phyloP scores from a whole-genome alignment of 108 stramenopile genomes.

The Cyclotella choctawhatcheeana region DNA sequence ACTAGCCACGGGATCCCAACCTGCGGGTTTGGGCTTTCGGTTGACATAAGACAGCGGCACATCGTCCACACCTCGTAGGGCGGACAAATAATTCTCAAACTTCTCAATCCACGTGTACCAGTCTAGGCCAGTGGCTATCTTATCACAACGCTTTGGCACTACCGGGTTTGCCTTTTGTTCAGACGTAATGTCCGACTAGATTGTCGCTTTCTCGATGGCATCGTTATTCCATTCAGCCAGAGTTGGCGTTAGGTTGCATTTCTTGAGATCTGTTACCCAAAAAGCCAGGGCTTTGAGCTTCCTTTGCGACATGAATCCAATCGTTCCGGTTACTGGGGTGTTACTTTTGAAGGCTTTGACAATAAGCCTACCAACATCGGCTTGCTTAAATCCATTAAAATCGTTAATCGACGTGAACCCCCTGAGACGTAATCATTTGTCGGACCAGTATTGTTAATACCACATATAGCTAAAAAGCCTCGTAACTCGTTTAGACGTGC shows the following conservation, averaged over 20 bases:
- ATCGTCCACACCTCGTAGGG: background rate
- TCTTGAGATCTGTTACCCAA: background rate
- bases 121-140: background rate
- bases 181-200: background rate
- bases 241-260: background rate
- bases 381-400: background rate
- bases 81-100: background rate
- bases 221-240: background rate
- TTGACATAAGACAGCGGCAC: slow-evolving; percentile 17
- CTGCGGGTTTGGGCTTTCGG: slow-evolving; percentile 6
- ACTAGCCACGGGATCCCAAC: slow-evolving; percentile 19
- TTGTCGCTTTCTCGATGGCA: background rate
- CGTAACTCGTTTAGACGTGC: no score
- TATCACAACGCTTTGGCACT: background rate
- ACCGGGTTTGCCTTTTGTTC: background rate
- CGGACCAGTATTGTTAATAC: background rate
- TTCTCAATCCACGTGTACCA: slow-evolving; percentile 21
- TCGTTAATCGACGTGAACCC: background rate
- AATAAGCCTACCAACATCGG: background rate
- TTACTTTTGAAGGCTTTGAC: background rate
- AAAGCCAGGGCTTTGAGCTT: background rate
- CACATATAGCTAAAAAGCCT: background rate
- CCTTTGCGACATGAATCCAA: background rate
- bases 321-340: background rate
- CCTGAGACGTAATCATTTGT: background rate